Evolutionary conservation across 2,329 filamentous ascomycete species (phyloP).

Genomic region (Elsinoe necatrix): DNA sequence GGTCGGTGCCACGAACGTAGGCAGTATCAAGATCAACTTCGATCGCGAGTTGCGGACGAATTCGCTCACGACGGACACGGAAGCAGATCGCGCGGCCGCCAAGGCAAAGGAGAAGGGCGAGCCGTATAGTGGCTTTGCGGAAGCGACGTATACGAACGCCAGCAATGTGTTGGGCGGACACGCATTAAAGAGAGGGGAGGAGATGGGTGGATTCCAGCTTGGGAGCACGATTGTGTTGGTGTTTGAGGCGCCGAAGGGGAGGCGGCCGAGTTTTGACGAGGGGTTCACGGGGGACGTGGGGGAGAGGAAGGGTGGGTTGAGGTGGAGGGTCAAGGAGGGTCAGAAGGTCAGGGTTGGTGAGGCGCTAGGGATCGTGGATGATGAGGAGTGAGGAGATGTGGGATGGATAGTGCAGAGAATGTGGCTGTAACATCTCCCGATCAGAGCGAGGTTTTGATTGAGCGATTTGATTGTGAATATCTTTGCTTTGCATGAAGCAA

Average conservation of each 20-base stretch:
- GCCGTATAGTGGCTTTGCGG: slow-evolving; percentile 79
- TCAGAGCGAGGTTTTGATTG: neutral
- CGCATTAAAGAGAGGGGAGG: slow-evolving; percentile 76
- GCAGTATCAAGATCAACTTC: slow-evolving; percentile 94
- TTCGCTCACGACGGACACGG: slow-evolving; percentile 83
- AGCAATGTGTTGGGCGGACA: slow-evolving; percentile 73
- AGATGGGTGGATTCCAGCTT: slow-evolving; percentile 97
- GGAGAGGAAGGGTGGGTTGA: slow-evolving; percentile 59
- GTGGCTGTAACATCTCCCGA: neutral
- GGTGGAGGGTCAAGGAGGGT: slow-evolving; percentile 79
- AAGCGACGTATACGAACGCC: slow-evolving; percentile 77
- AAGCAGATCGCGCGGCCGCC: slow-evolving; percentile 76
- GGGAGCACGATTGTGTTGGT: slow-evolving; percentile 93
- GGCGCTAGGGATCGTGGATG: slow-evolving; percentile 66
- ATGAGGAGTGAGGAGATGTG: slow-evolving; percentile 23
- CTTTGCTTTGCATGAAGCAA: neutral
- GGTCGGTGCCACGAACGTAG: slow-evolving; percentile 94
- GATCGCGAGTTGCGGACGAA: slow-evolving; percentile 91
- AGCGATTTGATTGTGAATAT: neutral
- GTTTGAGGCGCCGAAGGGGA: slow-evolving; percentile 78
- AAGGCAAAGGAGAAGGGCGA: slow-evolving; percentile 68
- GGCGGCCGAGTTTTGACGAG: slow-evolving; percentile 49
- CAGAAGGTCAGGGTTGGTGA: slow-evolving; percentile 85
- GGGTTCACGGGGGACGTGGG: slow-evolving; percentile 47
- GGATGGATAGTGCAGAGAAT: no score